Base-by-base conservation (phyloP, 371 early-diverging fungal genomes). In the Massospora cicadina region DNA sequence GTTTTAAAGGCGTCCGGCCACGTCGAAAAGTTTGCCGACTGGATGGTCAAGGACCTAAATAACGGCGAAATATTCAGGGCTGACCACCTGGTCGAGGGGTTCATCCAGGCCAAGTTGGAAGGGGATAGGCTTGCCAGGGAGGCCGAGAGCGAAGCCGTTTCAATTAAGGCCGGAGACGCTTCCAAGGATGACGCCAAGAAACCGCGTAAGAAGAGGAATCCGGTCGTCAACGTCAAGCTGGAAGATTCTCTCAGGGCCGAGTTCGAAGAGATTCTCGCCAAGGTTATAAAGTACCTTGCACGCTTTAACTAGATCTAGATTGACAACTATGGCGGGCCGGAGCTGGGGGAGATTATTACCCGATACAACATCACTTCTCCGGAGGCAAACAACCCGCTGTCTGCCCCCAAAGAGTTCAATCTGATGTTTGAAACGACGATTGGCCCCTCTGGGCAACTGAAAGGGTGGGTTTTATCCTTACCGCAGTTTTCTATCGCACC, bases 1-100 rank as follows among this genome's bases (percentile, higher is more conserved):
- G 99, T 99, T 31, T 78, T 99, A 54, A 97, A 99, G 81, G 93
- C 98, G 26, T 96, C 97, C 54, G 99, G 99, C 58, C 99, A 99
- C 81, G 99, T 99, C 23, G 99, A 98, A 58, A 93, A 94, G 70
- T 99, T 99, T 76, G 86, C 94, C 63, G 99, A 99, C 79, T 93
- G 90, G 81, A 95, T 99, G 93, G 88, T 91, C 75, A 89, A 86
- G 70, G 99, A 98, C 77, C 72, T 82, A 33, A 87, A 86, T 74
- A 95, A 84, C 68, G 95, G 97, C 65, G 95, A 96, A 65, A 88
- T 94, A 66, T 95, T 89, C 83, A 85, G 99, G 68, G 99, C 98
- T 33, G 99, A 99, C 78, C 99, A 99, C 75, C 78, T 98, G 65
- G 86, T 99, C 32, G 93, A 93, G 74, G 89, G 87, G 59, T 91